phyloP scores from a whole-genome alignment of 768 basidiomycete genomes.

The Mrakia gelida region DNA sequence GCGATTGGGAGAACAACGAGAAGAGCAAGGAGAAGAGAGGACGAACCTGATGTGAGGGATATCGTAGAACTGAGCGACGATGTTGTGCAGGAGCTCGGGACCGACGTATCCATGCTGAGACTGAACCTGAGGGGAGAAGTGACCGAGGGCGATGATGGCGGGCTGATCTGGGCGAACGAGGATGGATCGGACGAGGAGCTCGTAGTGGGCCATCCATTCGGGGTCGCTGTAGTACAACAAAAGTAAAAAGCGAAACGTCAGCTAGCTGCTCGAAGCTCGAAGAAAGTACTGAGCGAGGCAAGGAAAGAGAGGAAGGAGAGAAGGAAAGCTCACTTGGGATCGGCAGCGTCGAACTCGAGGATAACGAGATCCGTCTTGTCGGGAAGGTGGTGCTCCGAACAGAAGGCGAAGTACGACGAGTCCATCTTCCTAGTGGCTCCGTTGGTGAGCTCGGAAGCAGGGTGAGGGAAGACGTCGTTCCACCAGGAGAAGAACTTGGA shows the following conservation, averaged over 20 bases:
- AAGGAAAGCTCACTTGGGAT: constrained; percentile 65
- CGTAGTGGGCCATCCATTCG: constrained; percentile 74
- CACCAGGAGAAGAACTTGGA: constrained; percentile 97
- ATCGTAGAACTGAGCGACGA: constrained; percentile 96
- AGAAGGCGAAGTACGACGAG: constrained; percentile 92
- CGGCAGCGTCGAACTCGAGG: constrained; percentile 88
- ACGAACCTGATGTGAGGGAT: constrained; percentile 76
- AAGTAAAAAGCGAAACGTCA: constrained; percentile 7
- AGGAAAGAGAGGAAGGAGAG: background rate
- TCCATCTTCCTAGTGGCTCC: constrained; percentile 79
- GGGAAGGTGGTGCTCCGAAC: constrained; percentile 86
- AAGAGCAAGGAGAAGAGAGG: background rate
- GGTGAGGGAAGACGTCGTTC: constrained; percentile 95
- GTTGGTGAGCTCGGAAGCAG: constrained; percentile 94
- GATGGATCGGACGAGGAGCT: constrained; percentile 85
- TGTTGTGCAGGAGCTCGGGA: constrained; percentile 80
- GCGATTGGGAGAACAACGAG: background rate
- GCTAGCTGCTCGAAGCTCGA: background rate
- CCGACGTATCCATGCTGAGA: constrained; percentile 75
- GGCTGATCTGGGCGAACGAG: constrained; percentile 85
- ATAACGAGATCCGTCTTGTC: constrained; percentile 92
- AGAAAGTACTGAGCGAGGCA: background rate
- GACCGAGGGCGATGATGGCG: constrained; percentile 89
- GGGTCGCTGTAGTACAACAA: constrained; percentile 55
- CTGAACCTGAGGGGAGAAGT: constrained; percentile 84